Conservation (phyloP, 192 early-diverging fungal genomes). For the Allomyces arbusculus region DNA sequence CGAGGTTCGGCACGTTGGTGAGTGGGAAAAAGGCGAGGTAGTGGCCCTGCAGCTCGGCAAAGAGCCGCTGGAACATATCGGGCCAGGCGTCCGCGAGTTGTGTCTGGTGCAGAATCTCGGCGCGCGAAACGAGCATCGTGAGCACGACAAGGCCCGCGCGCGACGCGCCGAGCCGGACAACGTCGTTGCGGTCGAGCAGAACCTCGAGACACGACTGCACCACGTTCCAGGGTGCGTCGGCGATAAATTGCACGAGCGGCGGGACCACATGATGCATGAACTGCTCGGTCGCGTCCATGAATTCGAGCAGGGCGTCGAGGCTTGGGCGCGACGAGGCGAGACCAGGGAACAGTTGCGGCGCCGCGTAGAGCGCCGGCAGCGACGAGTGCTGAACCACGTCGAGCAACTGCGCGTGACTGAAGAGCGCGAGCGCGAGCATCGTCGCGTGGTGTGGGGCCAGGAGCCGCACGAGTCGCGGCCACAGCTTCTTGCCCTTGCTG, state of each 20-base stretch:
- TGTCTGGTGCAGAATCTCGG: constrained; percentile 66
- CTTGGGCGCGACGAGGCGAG: constrained; percentile 20
- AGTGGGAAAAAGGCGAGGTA: constrained; percentile 58
- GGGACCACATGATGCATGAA: constrained; percentile 83
- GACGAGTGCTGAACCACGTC: constrained; percentile 10
- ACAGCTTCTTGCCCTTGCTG: constrained; percentile 74
- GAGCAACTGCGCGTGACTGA: constrained; percentile 22
- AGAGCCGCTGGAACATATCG: constrained; percentile 69
- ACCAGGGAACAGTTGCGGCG: constrained; percentile 41
- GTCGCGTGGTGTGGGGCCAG: constrained; percentile 60
- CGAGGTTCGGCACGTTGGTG: not conserved
- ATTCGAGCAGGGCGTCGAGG: constrained; percentile 4
- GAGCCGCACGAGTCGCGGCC: constrained; percentile 62
- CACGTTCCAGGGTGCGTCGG: constrained; percentile 63
- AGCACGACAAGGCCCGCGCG: constrained; percentile 72
- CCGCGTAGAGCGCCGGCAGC: constrained; percentile 52
- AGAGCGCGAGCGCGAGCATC: constrained; percentile 36
- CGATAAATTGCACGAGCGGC: constrained; percentile 51
- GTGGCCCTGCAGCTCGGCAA: constrained; percentile 48
- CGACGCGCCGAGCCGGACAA: constrained; percentile 63
- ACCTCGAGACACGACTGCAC: constrained; percentile 60
- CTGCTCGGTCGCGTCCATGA: constrained; percentile 52
- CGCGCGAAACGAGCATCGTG: constrained; percentile 72
- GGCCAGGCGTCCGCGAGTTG: constrained; percentile 9
- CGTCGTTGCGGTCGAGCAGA: constrained; percentile 75